Conservation (phyloP, 306 rosid species). For the Alnus glutinosa region DNA sequence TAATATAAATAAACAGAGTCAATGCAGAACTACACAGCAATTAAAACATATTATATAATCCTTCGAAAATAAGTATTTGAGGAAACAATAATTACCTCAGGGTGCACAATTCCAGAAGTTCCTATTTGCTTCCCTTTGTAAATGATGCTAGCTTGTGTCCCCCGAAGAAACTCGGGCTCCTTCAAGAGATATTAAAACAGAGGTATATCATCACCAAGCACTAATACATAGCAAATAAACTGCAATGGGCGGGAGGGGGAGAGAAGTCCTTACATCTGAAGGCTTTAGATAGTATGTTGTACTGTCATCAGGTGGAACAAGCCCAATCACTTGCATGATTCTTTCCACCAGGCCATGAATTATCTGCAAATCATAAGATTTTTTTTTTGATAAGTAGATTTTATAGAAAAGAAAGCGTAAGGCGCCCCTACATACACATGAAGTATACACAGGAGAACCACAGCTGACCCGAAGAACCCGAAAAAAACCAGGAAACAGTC, state of each 20-base stretch:
- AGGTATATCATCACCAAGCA: not conserved
- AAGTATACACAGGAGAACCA: too few relatives aligned
- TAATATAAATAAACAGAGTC: not conserved
- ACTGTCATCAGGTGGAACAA: slow-evolving; percentile 59
- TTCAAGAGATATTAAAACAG: slow-evolving; percentile 26
- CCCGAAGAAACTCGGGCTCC: slow-evolving; percentile 89
- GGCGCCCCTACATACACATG: too few relatives aligned
- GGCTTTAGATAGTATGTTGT: slow-evolving; percentile 60
- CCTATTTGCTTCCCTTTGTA: slow-evolving; percentile 70
- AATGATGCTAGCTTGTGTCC: slow-evolving; percentile 78
- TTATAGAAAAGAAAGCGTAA: too few relatives aligned
- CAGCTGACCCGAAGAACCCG: too few relatives aligned
- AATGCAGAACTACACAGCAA: slow-evolving; percentile 2
- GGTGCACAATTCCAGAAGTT: slow-evolving; percentile 89
- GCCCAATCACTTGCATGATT: slow-evolving; percentile 77
- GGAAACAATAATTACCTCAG: slow-evolving; percentile 58
- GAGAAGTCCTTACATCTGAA: slow-evolving; percentile 61
- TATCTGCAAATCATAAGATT: slow-evolving; percentile 52
- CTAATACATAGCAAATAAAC: slow-evolving; percentile 1
- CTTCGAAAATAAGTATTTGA: not conserved
- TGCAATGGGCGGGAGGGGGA: not conserved
- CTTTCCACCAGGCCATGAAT: slow-evolving; percentile 94
- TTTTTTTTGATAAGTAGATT: too few relatives aligned
- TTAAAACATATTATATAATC: slow-evolving; percentile 13
- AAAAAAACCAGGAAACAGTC: too few relatives aligned